Evolutionary conservation across 2,329 filamentous ascomycete species (phyloP).

Genomic region (Orbilia quercus): DNA sequence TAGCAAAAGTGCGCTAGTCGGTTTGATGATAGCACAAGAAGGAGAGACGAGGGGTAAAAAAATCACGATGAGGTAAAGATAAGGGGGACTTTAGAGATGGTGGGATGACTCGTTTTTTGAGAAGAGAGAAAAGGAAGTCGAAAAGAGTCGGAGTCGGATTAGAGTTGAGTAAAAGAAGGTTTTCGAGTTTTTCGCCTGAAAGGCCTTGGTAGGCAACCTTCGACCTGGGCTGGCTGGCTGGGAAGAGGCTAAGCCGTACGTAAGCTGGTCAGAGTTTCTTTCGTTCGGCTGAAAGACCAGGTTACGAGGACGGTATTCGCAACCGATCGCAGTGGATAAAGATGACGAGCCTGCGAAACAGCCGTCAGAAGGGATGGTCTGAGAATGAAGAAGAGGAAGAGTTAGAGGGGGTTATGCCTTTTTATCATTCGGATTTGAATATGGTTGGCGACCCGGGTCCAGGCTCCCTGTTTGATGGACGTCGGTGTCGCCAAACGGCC

Average conservation of each 20-base stretch:
- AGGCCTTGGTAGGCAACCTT: constrained; percentile 39
- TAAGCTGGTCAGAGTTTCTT: background rate
- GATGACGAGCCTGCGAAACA: background rate
- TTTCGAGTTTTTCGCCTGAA: constrained; percentile 49
- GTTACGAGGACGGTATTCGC: constrained; percentile 5
- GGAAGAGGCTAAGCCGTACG: background rate
- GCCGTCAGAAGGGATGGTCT: too few relatives aligned
- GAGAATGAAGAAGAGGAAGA: background rate
- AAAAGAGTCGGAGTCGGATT: constrained; percentile 6
- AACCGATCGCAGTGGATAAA: constrained; percentile 6
- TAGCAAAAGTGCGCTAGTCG: constrained; percentile 26
- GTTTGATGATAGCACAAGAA: constrained; percentile 15
- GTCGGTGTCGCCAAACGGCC: constrained; percentile 23
- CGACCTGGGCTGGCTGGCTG: constrained; percentile 7
- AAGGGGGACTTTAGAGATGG: constrained; percentile 20
- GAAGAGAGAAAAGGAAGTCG: constrained; percentile 11
- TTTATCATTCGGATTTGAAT: background rate
- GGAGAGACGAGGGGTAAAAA: constrained; percentile 25
- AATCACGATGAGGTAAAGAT: constrained; percentile 14
- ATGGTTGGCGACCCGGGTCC: constrained; percentile 17
- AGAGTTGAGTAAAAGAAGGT: constrained; percentile 35
- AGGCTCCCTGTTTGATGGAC: constrained; percentile 23
- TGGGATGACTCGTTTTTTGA: constrained; percentile 40
- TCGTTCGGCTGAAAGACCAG: constrained; percentile 8
- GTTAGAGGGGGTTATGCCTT: constrained; percentile 1